Conservation (phyloP, 352 stramenopile species). For the Globisporangium okanoganense region DNA sequence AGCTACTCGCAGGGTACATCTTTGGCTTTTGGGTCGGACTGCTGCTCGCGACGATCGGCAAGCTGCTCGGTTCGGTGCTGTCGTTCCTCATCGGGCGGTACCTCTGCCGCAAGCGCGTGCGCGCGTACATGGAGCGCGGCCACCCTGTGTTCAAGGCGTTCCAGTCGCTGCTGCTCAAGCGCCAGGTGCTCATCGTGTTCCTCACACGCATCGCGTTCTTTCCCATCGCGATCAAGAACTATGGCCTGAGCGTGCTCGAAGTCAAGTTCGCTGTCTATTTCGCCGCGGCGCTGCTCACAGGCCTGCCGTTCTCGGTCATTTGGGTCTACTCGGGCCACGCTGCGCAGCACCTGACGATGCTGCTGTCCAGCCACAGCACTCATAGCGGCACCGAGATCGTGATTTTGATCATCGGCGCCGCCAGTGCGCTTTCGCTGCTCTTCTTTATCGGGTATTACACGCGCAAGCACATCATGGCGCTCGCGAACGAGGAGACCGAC, state of each 20-base stretch:
- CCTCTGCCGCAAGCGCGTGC: conserved; percentile 54
- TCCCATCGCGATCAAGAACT: conserved; percentile 85
- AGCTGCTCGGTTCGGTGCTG: conserved; percentile 62
- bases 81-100: conserved; percentile 71
- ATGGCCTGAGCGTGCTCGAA: conserved; percentile 77
- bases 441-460: conserved; percentile 64
- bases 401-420: conserved; percentile 50
- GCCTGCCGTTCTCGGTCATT: conserved; percentile 66
- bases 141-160: conserved; percentile 69
- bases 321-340: conserved; percentile 77
- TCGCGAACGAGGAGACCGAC: conserved; percentile 45
- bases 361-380: conserved; percentile 34
- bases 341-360: conserved; percentile 54
- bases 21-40: conserved; percentile 76
- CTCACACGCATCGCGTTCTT: conserved; percentile 79
- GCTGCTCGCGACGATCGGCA: conserved; percentile 54
- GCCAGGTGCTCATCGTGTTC: conserved; percentile 73
- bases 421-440: conserved; percentile 53
- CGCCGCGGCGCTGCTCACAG: conserved; percentile 57
- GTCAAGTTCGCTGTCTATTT: conserved; percentile 67
- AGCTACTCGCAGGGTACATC: conserved; percentile 72
- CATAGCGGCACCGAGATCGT: conserved; percentile 45
- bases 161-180: conserved; percentile 50
- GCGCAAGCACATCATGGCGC: conserved; percentile 56
- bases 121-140: conserved; percentile 65